Percentiles rank a stretch among this genome's conserved stretches.
phyloP scores from a whole-genome alignment of 352 stramenopile genomes.

The Globisporangium alternatum region DNA sequence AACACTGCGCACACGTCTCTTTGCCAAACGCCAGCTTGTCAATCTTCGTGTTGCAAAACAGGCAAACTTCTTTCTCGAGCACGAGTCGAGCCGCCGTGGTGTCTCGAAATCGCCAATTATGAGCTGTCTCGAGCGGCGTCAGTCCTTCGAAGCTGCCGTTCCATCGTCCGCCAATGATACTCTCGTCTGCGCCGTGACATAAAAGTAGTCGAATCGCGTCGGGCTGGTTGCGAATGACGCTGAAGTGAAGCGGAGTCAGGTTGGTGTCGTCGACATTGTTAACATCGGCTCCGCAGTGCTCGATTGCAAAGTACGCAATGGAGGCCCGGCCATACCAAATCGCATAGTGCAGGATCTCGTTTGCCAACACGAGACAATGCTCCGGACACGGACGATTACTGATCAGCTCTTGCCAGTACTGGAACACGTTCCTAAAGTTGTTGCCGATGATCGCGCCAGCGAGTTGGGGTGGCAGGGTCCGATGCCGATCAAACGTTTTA shows the following conservation, averaged over 20 bases:
- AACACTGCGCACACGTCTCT: slow-evolving; percentile 48
- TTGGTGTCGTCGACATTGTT: slow-evolving; percentile 68
- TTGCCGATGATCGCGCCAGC: slow-evolving; percentile 34
- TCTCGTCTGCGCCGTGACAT: slow-evolving; percentile 39
- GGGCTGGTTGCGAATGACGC: slow-evolving; percentile 71
- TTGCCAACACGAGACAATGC: slow-evolving; percentile 47
- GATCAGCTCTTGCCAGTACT: slow-evolving; percentile 49
- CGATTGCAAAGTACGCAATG: slow-evolving; percentile 65
- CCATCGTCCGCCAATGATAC: slow-evolving; percentile 31
- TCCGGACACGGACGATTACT: slow-evolving; percentile 14
- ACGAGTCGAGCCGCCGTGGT: slow-evolving; percentile 62
- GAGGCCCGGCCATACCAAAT: slow-evolving; percentile 63
- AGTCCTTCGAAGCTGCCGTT: slow-evolving; percentile 30
- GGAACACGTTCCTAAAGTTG: slow-evolving; percentile 34
- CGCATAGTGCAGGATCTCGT: slow-evolving; percentile 78
- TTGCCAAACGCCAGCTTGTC: slow-evolving; percentile 54
- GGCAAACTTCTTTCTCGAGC: slow-evolving; percentile 66
- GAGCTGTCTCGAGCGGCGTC: slow-evolving; percentile 53
- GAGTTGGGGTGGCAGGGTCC: slow-evolving; percentile 57
- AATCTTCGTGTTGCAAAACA: slow-evolving; percentile 79
- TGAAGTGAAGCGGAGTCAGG: slow-evolving; percentile 78
- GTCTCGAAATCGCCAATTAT: slow-evolving; percentile 66
- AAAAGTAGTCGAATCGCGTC: slow-evolving; percentile 73
- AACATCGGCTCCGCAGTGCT: slow-evolving; percentile 56
- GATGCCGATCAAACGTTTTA: slow-evolving; percentile 53